These are phyloP conservation scores for Candolleomyces eurysporus DNA, from an alignment of 768 basidiomycete species.

Conservation along the genomic window DNA sequence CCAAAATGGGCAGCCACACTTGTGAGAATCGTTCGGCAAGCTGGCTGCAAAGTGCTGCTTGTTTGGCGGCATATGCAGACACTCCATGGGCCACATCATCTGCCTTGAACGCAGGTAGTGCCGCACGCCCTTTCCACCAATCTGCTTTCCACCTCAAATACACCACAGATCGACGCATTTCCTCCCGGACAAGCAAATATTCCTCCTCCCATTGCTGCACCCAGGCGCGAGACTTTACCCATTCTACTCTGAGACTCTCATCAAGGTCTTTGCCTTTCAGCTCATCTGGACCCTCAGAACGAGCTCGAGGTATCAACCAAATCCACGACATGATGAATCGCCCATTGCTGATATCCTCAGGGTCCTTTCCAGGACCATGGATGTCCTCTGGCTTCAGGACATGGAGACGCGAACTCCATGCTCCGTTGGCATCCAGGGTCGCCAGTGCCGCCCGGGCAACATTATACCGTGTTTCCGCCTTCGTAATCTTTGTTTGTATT, in stretches of 20 bases:
- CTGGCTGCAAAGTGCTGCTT: not conserved
- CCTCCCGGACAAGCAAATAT: constrained; percentile 14
- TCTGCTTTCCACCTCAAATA: not conserved
- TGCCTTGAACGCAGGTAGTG: not conserved
- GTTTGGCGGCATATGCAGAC: not conserved
- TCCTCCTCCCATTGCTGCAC: constrained; percentile 16
- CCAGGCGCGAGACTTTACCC: constrained; percentile 11
- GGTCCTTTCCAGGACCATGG: not conserved
- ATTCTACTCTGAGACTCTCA: constrained; percentile 8
- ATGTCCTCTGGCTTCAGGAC: not conserved
- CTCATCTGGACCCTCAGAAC: not conserved
- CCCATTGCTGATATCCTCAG: not conserved
- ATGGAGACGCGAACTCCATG: not conserved
- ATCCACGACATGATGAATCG: not conserved
- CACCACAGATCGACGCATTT: constrained; percentile 14
- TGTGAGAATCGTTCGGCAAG: not conserved
- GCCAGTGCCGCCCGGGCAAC: not conserved
- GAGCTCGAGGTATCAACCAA: not conserved
- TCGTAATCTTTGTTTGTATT: not conserved
- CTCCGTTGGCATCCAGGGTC: not conserved
- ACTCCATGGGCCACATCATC: not conserved
- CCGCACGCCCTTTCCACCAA: not conserved
- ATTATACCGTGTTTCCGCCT: not conserved
- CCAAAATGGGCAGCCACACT: too few relatives aligned
- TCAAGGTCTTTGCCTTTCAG: not conserved